Percentiles rank a stretch among this genome's conserved stretches.
Evolutionary conservation across 129 eudicot genomes (phyloP).

Genomic region (Sambucus nigra): DNA sequence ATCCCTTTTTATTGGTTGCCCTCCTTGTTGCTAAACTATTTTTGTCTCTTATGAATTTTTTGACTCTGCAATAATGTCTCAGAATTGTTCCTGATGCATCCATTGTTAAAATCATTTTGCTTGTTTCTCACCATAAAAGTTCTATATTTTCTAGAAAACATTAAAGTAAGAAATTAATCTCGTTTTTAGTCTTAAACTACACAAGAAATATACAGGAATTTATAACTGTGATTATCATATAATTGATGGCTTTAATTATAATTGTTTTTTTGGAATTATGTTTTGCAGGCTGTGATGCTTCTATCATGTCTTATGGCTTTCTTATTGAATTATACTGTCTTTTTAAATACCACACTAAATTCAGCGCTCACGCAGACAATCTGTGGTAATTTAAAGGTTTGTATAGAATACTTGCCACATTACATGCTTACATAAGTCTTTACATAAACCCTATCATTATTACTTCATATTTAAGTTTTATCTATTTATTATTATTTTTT

Average conservation of each 20-base stretch:
- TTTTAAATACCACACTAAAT: conserved; percentile 43
- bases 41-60: neutral
- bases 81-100: neutral
- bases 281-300: conserved; percentile 40
- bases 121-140: neutral
- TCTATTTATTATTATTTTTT: too few relatives aligned
- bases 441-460: conserved; percentile 1
- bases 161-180: neutral
- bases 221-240: too few relatives aligned
- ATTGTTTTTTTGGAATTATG: neutral
- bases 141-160: neutral
- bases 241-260: neutral
- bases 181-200: neutral
- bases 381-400: conserved; percentile 50
- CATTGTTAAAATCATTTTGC: neutral
- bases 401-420: conserved; percentile 4
- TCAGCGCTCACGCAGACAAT: conserved; percentile 55
- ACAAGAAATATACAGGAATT: neutral
- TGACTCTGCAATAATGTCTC: neutral
- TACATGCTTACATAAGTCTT: neutral
- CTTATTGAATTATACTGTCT: conserved; percentile 40
- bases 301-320: conserved; percentile 46
- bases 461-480: too few relatives aligned
- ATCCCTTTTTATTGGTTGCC: too few relatives aligned
- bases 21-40: neutral